Conservation (phyloP, 73 alveolate genomes). For the Paramecium octaurelia region DNA sequence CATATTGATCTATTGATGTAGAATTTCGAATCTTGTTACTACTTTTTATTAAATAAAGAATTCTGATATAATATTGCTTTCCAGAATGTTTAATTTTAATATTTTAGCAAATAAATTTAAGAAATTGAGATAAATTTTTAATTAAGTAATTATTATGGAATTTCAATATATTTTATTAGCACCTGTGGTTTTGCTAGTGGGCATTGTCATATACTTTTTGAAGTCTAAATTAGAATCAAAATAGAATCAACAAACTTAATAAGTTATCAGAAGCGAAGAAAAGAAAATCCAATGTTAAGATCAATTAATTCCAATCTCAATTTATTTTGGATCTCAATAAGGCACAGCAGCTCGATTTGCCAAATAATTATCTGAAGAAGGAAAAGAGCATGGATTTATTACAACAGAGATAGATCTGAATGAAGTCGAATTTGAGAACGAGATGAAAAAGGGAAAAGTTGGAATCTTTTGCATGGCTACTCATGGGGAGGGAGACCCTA, state of each 20-base stretch:
- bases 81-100: neutral
- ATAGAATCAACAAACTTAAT: neutral
- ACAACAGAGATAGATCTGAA: slow-evolving; percentile 57
- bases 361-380: slow-evolving; percentile 54
- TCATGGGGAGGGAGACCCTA: slow-evolving; percentile 85
- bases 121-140: neutral
- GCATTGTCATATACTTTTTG: neutral
- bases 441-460: slow-evolving; percentile 47
- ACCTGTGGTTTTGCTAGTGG: neutral
- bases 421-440: slow-evolving; percentile 63
- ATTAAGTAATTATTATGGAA: neutral
- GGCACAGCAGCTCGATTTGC: slow-evolving; percentile 61
- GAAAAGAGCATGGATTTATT: slow-evolving; percentile 32
- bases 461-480: slow-evolving; percentile 72
- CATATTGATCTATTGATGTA: too few relatives aligned
- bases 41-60: too few relatives aligned
- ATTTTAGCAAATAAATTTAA: neutral
- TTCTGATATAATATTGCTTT: neutral
- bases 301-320: neutral
- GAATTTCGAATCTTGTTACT: too few relatives aligned
- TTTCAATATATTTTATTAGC: neutral
- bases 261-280: neutral
- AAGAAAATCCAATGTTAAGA: neutral
- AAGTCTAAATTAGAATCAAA: neutral
- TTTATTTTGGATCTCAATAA: slow-evolving; percentile 50